phyloP scores from a whole-genome alignment of 768 basidiomycete genomes.

The Termitomyces sp. region DNA sequence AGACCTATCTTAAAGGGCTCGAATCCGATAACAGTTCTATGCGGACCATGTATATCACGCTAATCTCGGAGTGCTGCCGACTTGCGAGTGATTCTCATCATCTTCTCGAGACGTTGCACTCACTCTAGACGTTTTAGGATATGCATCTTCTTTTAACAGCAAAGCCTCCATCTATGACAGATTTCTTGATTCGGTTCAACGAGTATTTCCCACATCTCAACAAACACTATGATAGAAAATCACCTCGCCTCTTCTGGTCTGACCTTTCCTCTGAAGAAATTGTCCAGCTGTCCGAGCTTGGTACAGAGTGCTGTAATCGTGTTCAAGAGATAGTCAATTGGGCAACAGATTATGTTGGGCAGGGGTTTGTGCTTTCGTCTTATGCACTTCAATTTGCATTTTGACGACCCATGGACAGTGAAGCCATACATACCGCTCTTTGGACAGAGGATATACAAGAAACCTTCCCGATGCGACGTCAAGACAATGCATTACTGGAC shows the following conservation, averaged over 20 bases:
- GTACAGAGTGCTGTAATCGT: slow-evolving; percentile 13
- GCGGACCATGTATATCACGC: slow-evolving; percentile 29
- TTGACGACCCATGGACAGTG: slow-evolving; percentile 10
- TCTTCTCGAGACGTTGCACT: neutral
- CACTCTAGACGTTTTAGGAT: slow-evolving; percentile 22
- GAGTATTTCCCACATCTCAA: slow-evolving; percentile 36
- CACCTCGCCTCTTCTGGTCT: slow-evolving; percentile 24
- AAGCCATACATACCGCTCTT: slow-evolving; percentile 16
- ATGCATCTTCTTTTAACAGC: slow-evolving; percentile 29
- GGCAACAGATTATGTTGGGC: slow-evolving; percentile 15
- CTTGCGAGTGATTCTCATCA: slow-evolving; percentile 19
- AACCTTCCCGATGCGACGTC: slow-evolving; percentile 14
- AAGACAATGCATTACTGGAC: slow-evolving; percentile 10
- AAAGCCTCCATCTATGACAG: slow-evolving; percentile 22
- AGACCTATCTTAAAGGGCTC: slow-evolving; percentile 16
- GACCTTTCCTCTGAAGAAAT: slow-evolving; percentile 23
- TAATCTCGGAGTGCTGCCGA: slow-evolving; percentile 25
- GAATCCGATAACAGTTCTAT: slow-evolving; percentile 11
- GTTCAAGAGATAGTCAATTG: slow-evolving; percentile 18
- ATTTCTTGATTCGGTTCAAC: slow-evolving; percentile 36
- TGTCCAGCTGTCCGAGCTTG: slow-evolving; percentile 12
- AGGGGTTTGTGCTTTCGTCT: slow-evolving; percentile 10
- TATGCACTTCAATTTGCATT: neutral
- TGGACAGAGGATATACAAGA: slow-evolving; percentile 16
- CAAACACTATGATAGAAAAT: slow-evolving; percentile 11